Evolutionary conservation across 331 rosid genomes (phyloP).

Genomic region (Quercus tomentella): DNA sequence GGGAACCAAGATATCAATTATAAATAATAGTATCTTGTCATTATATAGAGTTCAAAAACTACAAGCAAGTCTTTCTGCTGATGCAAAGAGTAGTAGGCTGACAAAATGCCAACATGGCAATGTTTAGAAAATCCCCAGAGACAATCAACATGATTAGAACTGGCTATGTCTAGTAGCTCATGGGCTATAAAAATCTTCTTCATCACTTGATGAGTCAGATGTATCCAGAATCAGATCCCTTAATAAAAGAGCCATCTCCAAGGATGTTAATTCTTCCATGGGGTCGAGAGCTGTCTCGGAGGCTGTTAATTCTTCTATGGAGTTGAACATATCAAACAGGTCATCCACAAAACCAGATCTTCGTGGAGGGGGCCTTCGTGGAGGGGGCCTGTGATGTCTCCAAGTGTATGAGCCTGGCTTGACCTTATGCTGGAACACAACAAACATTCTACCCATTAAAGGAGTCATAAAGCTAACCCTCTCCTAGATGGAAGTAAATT

Average conservation of each 20-base stretch:
- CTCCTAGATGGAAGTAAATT: conserved; percentile 33
- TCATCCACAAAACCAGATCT: conserved; percentile 32
- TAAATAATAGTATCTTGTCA: background rate
- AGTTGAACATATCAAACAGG: conserved; percentile 29
- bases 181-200: conserved; percentile 27
- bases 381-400: conserved; percentile 51
- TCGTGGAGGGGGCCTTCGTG: conserved; percentile 32
- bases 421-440: conserved; percentile 62
- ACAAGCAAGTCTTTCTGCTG: background rate
- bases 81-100: background rate
- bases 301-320: conserved; percentile 28
- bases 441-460: conserved; percentile 53
- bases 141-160: background rate
- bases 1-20: background rate
- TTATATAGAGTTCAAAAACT: conserved; percentile 7
- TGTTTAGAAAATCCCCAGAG: conserved; percentile 10
- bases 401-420: conserved; percentile 51
- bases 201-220: conserved; percentile 42
- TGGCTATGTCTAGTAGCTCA: conserved; percentile 11
- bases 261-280: conserved; percentile 17
- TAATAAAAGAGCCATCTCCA: conserved; percentile 24
- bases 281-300: conserved; percentile 18
- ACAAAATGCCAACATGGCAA: conserved; percentile 12
- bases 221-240: conserved; percentile 30
- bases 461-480: conserved; percentile 37